Evolutionary conservation across 371 early-diverging fungal genomes (phyloP).

Genomic region (Mortierella sp.): DNA sequence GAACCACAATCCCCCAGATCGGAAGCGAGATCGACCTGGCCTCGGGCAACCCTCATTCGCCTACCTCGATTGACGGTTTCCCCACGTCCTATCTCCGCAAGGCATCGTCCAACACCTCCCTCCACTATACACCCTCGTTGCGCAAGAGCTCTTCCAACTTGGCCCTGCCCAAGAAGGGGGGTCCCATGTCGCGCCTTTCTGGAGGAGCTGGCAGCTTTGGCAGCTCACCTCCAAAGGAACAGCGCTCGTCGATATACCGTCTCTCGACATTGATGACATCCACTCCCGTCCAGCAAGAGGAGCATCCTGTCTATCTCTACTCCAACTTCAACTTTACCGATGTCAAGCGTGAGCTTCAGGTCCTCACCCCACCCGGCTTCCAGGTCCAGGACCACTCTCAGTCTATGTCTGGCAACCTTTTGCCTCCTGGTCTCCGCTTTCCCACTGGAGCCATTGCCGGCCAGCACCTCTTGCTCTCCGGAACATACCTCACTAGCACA

Average conservation of each 20-base stretch:
- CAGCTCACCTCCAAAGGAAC: slow-evolving; percentile 42
- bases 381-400: slow-evolving; percentile 74
- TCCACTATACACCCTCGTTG: slow-evolving; percentile 42
- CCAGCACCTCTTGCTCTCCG: slow-evolving; percentile 80
- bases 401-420: slow-evolving; percentile 69
- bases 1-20: slow-evolving; percentile 53
- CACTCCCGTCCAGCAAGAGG: slow-evolving; percentile 51
- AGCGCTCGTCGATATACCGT: slow-evolving; percentile 55
- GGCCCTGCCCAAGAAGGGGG: slow-evolving; percentile 45
- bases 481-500: slow-evolving; percentile 79
- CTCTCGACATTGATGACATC: slow-evolving; percentile 36
- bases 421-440: slow-evolving; percentile 87
- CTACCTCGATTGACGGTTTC: slow-evolving; percentile 39
- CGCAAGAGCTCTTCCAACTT: slow-evolving; percentile 57
- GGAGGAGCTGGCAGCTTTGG: slow-evolving; percentile 38
- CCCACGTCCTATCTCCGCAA: slow-evolving; percentile 57
- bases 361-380: slow-evolving; percentile 69
- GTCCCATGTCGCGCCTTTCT: slow-evolving; percentile 58
- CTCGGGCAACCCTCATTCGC: slow-evolving; percentile 29
- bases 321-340: slow-evolving; percentile 87
- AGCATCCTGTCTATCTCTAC: slow-evolving; percentile 75
- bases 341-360: slow-evolving; percentile 79
- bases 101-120: slow-evolving; percentile 29
- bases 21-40: slow-evolving; percentile 50
- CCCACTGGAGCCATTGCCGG: slow-evolving; percentile 78